Percentiles rank a stretch among this genome's conserved stretches.
Evolutionary conservation across 169 alveolate species (phyloP).

Genomic region (Besnoitia besnoiti): DNA sequence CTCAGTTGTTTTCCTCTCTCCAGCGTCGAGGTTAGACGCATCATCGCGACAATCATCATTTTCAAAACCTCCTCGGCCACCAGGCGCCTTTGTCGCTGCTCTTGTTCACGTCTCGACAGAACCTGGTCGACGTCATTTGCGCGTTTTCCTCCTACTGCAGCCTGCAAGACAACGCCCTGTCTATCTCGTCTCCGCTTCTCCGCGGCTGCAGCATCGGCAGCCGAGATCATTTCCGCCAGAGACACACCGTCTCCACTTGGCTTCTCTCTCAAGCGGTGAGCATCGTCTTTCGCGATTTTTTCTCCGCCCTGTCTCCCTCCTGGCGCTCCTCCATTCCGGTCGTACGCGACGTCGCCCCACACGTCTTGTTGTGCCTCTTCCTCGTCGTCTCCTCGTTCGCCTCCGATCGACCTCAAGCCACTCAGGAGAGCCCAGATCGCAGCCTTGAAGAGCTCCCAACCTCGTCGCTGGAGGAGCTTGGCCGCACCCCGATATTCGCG

Average conservation of each 20-base stretch:
- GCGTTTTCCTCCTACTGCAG: neutral
- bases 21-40: slow-evolving; percentile 5
- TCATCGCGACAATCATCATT: neutral
- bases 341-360: neutral
- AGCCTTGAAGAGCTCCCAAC: slow-evolving; percentile 15
- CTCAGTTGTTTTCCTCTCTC: neutral
- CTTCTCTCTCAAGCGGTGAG: neutral
- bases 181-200: neutral
- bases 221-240: neutral
- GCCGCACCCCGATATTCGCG: neutral
- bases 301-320: too few relatives aligned
- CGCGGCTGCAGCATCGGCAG: neutral
- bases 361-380: neutral
- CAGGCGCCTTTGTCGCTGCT: neutral
- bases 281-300: too few relatives aligned
- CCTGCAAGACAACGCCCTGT: neutral
- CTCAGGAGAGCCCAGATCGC: neutral
- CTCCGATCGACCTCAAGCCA: neutral
- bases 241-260: neutral
- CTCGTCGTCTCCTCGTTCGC: neutral
- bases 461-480: neutral
- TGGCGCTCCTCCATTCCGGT: too few relatives aligned
- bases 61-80: neutral
- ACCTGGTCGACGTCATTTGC: neutral
- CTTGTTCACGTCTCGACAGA: neutral